These are phyloP conservation scores for Entamoeba moshkovskii DNA, from an alignment of 208 protist genomes.

Conservation along the genomic window DNA sequence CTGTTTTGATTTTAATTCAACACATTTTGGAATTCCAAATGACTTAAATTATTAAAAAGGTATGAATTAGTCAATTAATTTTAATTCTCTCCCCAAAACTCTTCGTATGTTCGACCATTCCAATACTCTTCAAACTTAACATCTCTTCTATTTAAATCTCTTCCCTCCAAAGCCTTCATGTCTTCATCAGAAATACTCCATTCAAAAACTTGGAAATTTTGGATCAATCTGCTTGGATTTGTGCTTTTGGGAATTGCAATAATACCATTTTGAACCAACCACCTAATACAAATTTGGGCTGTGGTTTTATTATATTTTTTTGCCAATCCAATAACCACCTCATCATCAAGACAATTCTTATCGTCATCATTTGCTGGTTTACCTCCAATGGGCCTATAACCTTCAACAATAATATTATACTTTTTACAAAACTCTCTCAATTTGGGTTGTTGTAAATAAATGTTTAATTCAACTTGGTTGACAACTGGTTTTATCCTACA, in stretches of 20 bases:
- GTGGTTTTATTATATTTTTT: background rate
- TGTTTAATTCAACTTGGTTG: background rate
- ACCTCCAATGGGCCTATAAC: background rate
- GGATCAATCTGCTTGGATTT: background rate
- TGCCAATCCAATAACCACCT: background rate
- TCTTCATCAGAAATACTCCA: background rate
- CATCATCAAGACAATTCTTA: background rate
- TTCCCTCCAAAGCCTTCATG: background rate
- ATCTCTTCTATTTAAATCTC: background rate
- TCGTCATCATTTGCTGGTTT: background rate
- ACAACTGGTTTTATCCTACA: background rate
- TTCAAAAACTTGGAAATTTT: background rate
- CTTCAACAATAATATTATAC: background rate
- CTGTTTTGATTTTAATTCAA: too few relatives aligned
- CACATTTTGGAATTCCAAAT: too few relatives aligned
- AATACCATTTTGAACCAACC: background rate
- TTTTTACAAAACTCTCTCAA: background rate
- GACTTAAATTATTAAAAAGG: too few relatives aligned
- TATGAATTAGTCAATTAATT: background rate
- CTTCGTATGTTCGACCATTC: background rate
- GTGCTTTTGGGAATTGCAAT: background rate
- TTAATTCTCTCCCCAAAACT: background rate
- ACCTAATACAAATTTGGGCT: background rate
- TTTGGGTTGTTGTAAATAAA: background rate
- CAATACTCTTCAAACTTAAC: background rate